Evolutionary conservation across 2,329 filamentous ascomycete species (phyloP).

Genomic region (Hymenoscyphus occultus): DNA sequence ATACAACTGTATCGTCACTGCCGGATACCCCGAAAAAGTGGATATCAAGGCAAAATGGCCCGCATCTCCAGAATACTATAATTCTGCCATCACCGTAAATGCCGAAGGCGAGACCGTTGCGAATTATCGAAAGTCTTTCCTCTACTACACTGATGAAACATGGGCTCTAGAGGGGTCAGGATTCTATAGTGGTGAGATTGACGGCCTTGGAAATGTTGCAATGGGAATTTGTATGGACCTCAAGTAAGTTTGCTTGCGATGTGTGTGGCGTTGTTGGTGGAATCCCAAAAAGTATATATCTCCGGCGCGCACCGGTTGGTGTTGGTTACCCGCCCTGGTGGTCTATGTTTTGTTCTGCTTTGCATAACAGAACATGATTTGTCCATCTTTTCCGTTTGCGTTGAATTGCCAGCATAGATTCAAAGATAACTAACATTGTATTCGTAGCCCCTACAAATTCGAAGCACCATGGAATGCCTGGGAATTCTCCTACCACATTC

Average conservation of each 20-base stretch:
- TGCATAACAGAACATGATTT: background rate
- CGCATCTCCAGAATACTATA: slow-evolving; percentile 50
- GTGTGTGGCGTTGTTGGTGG: slow-evolving; percentile 1
- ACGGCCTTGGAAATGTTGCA: slow-evolving; percentile 49
- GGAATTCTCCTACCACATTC: slow-evolving; percentile 50
- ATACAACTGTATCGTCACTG: slow-evolving; percentile 64
- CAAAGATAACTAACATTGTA: slow-evolving; percentile 21
- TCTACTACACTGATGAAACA: slow-evolving; percentile 59
- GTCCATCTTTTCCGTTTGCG: background rate
- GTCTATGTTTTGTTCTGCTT: background rate
- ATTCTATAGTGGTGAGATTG: slow-evolving; percentile 47
- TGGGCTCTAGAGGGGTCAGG: slow-evolving; percentile 56
- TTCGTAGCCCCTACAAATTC: slow-evolving; percentile 48
- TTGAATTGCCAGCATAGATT: background rate
- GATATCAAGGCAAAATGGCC: slow-evolving; percentile 52
- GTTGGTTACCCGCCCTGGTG: background rate
- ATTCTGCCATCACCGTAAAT: slow-evolving; percentile 53
- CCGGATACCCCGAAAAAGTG: slow-evolving; percentile 71
- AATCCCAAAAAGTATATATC: background rate
- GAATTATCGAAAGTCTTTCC: slow-evolving; percentile 58
- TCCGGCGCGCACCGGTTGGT: background rate
- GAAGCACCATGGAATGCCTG: slow-evolving; percentile 49
- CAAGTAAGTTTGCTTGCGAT: slow-evolving; percentile 44
- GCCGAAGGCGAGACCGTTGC: slow-evolving; percentile 56
- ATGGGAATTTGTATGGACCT: slow-evolving; percentile 65